Evolutionary conservation across 805 yeast species (phyloP), one percentile per base, ranked within the genome.

Genomic region (Candida yuanshanica): DNA sequence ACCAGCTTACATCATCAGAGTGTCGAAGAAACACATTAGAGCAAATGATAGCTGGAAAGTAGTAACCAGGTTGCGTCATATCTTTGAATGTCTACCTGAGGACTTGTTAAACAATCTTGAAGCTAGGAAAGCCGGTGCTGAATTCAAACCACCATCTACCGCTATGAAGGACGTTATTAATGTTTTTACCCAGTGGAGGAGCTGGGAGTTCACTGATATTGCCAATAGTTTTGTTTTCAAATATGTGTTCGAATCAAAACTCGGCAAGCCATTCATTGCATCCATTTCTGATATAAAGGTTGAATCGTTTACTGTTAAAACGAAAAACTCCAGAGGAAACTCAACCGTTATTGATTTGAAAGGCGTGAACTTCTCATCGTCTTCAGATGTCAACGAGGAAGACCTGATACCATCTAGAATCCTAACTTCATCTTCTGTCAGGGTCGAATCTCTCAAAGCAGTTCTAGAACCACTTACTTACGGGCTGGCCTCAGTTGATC

Each of bases 31-130:
- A 20, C 97, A 90, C 62, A 78, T 88, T 2, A 68, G 99, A 48
- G 76, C 81, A 20, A 77, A 79, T 45, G 86, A 88, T 50, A 79
- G 95, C 52, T 93, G 99, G 99, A 84, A 87, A 52, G 74, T 90
- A 17, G 68, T 87, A 33, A 78, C 88, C 2, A 70, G 96, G 27
- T 62, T 93, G 33, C 71, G 97, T 23, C 95, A 91, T 56, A 75
- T 90, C 18, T 59, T 79, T 29, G 66, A 75, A 5, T 68, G 69
- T 46, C 60, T 85, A 7, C 90, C 95, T 0, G 43, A 45, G 0
- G 60, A 63, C 1, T 82, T 89, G 84, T 47, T 55, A 2, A 46
- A 42, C 0, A 55, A 56, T 1, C 59, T 64, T 5, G 66, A 69
- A 31, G 36, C 52, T 1, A 40, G 50, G 18, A 58, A 75, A 36